phyloP scores from a whole-genome alignment of 495 filamentous ascomycete genomes.

The Penicillium ochrochloron region DNA sequence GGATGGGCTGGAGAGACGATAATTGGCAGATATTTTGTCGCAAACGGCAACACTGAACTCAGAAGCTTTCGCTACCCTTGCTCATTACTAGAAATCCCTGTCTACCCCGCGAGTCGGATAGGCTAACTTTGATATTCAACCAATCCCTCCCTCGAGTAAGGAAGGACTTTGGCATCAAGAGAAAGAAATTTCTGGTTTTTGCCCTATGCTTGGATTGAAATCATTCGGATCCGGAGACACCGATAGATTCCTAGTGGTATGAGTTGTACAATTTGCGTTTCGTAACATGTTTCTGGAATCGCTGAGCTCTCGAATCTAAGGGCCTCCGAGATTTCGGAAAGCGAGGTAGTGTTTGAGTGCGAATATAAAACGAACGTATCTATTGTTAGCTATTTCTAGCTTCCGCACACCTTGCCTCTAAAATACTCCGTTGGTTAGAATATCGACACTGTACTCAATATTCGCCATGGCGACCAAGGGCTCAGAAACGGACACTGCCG shows the following conservation, averaged over 20 bases:
- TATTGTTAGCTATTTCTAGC: neutral
- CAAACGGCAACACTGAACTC: neutral
- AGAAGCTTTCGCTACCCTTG: neutral
- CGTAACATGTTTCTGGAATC: neutral
- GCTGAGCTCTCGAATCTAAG: neutral
- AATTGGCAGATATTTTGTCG: neutral
- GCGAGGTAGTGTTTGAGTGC: neutral
- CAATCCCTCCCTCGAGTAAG: neutral
- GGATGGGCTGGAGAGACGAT: neutral
- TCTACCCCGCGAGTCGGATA: neutral
- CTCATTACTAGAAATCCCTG: neutral
- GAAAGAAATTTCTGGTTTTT: neutral
- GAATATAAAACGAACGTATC: neutral
- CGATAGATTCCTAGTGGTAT: neutral
- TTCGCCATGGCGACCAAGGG: neutral
- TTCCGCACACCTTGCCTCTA: neutral
- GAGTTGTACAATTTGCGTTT: neutral
- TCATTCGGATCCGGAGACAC: neutral
- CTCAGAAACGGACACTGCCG: neutral
- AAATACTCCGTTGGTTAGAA: neutral
- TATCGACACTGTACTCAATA: neutral
- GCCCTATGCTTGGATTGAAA: neutral
- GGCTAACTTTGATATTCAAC: neutral
- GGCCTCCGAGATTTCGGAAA: neutral
- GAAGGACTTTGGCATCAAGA: neutral